phyloP scores from a whole-genome alignment of 2,329 filamentous ascomycete genomes.

The Zalaria sp. region DNA sequence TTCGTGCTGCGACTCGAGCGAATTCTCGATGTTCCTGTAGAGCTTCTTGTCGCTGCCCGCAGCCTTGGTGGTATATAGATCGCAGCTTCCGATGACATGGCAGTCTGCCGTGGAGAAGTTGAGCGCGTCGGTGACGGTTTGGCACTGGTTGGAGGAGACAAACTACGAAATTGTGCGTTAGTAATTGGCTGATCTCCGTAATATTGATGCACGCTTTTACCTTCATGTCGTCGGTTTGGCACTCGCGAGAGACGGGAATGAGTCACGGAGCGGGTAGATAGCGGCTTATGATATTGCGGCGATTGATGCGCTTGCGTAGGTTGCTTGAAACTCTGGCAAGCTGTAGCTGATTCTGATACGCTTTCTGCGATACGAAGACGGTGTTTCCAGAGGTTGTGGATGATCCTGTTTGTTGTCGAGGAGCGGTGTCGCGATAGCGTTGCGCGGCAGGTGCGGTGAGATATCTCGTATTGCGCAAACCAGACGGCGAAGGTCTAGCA shows the following conservation, averaged over 20 bases:
- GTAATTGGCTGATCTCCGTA: neutral
- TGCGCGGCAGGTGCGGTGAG: too few relatives aligned
- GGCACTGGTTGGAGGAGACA: slow-evolving; percentile 78
- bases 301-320: too few relatives aligned
- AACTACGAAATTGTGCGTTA: slow-evolving; percentile 45
- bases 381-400: too few relatives aligned
- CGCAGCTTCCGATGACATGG: slow-evolving; percentile 83
- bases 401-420: too few relatives aligned
- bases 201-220: neutral
- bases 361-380: too few relatives aligned
- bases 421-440: too few relatives aligned
- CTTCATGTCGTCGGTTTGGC: slow-evolving; percentile 1
- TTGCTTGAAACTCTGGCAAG: too few relatives aligned
- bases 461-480: too few relatives aligned
- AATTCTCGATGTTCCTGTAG: slow-evolving; percentile 88
- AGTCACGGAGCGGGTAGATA: neutral
- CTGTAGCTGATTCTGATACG: too few relatives aligned
- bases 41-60: slow-evolving; percentile 92
- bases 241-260: neutral
- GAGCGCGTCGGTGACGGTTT: slow-evolving; percentile 79
- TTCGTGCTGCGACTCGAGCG: slow-evolving; percentile 81
- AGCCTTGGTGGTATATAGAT: slow-evolving; percentile 94
- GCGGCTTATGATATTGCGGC: neutral
- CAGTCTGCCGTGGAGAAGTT: slow-evolving; percentile 93
- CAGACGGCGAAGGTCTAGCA: too few relatives aligned